Conservation (phyloP, 2,329 filamentous ascomycete species). For the Botryotinia narcissicola region DNA sequence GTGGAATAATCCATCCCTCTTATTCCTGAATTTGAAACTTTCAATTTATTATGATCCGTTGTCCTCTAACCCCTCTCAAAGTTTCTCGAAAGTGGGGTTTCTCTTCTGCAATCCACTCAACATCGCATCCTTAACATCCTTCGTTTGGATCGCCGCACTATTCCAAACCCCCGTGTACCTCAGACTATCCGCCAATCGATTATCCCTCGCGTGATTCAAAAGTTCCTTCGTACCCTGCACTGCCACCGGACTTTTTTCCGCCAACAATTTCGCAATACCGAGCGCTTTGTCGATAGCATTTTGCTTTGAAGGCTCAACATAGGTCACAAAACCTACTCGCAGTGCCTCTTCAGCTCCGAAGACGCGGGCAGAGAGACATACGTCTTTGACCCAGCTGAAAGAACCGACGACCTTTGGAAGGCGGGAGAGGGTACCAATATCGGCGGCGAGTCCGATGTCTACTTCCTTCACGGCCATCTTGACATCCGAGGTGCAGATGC, state of each 20-base stretch:
- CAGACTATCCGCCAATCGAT: conserved; percentile 73
- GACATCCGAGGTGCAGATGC: conserved; percentile 59
- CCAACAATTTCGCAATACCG: conserved; percentile 62
- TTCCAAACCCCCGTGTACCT: conserved; percentile 90
- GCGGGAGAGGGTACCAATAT: conserved; percentile 72
- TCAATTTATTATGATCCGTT: neutral
- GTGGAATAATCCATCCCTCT: neutral
- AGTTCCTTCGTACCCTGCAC: conserved; percentile 86
- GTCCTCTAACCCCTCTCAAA: conserved; percentile 20
- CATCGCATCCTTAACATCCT: conserved; percentile 72
- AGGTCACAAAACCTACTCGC: conserved; percentile 66
- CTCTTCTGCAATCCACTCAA: conserved; percentile 74
- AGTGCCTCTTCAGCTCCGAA: conserved; percentile 69
- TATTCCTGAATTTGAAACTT: neutral
- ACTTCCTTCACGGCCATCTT: conserved; percentile 76
- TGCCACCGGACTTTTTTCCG: conserved; percentile 81
- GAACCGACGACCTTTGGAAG: conserved; percentile 72
- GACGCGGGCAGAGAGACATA: conserved; percentile 67
- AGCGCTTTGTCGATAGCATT: conserved; percentile 61
- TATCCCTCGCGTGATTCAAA: conserved; percentile 77
- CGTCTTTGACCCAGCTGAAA: conserved; percentile 75
- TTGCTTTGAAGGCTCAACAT: conserved; percentile 61
- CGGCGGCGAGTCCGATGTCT: conserved; percentile 76
- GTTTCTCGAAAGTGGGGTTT: conserved; percentile 73
- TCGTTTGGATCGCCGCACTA: conserved; percentile 73